Evolutionary conservation across 495 filamentous ascomycete genomes (phyloP).

Genomic region (Durotheca rogersii): DNA sequence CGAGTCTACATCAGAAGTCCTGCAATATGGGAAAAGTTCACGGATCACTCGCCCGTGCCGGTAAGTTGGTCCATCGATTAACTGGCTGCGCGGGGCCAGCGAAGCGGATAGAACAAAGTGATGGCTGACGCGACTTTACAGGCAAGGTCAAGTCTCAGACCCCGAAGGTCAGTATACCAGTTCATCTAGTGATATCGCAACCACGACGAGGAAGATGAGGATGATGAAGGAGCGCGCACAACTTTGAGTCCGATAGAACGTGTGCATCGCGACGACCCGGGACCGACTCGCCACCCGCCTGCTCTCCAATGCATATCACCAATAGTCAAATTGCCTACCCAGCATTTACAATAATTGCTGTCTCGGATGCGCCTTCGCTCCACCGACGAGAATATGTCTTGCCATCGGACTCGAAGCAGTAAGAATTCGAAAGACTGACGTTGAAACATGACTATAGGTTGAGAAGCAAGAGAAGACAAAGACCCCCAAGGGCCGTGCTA

Average conservation of each 20-base stretch:
- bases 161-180: constrained; percentile 39
- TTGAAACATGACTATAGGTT: constrained; percentile 53
- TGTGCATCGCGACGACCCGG: background rate
- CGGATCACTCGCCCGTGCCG: constrained; percentile 93
- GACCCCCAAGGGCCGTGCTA: constrained; percentile 94
- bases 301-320: too few relatives aligned
- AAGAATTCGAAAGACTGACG: constrained; percentile 7
- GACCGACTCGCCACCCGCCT: constrained; percentile 15
- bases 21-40: constrained; percentile 84
- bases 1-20: constrained; percentile 13
- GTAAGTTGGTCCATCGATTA: too few relatives aligned
- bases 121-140: constrained; percentile 22
- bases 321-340: too few relatives aligned
- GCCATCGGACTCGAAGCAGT: background rate
- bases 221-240: constrained; percentile 17
- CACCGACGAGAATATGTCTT: constrained; percentile 7
- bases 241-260: too few relatives aligned
- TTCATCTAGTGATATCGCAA: too few relatives aligned
- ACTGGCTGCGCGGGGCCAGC: too few relatives aligned
- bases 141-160: constrained; percentile 55
- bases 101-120: too few relatives aligned
- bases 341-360: constrained; percentile 1
- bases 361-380: constrained; percentile 10
- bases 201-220: too few relatives aligned
- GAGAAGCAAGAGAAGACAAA: constrained; percentile 91